Base-by-base conservation (phyloP, 169 alveolate species). In the Eimeria falciformis region DNA sequence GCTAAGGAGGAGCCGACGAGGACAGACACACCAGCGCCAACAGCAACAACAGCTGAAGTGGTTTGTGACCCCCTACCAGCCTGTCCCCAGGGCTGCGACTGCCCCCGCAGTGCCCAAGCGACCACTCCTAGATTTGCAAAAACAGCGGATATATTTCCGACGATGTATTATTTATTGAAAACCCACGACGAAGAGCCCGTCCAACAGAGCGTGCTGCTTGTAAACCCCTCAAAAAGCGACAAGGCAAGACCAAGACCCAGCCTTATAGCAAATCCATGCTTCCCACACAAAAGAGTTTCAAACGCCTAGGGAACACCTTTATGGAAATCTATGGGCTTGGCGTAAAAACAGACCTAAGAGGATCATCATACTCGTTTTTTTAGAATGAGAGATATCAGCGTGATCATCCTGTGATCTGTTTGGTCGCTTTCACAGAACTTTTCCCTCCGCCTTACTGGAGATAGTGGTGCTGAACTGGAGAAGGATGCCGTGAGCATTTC, bases 191-290 rank as follows among this genome's bases (percentile, higher is more conserved):
- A 21, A 55, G 53, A 29, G 73, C 89, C 89, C 18, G 27, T 79
- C 6, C 45, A 53, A 12, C 89, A 79, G 40, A 79, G 89, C 56
- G 73, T 79, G 4, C 75, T 79, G 75, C 73, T 79, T 21, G 89
- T 79, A 21, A 79, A 79, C 40, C 73, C 89, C 21, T 79, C 89
- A 25, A 53, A 27, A 55, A 79, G 73, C 50, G 75, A 79, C 89
- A 47, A 79, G 89, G 89, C 55, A 29, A 79, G 89, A 5, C 25
- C 7, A 47, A 29, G 62, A 45, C 18, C 40, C 40, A 43, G 37
- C 83, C 33, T 37, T 71, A 40, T 17, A 33, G 14, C 18, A 43
- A 1, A 21, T 55, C 68, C 40, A 33, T 33, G 40, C 40, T 33
- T 33, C 2, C 40, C 40, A 33, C 40, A 33, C 40, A 33, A 33